Evolutionary conservation across 2,329 filamentous ascomycete species (phyloP).

Genomic region (Xylariales sp.): DNA sequence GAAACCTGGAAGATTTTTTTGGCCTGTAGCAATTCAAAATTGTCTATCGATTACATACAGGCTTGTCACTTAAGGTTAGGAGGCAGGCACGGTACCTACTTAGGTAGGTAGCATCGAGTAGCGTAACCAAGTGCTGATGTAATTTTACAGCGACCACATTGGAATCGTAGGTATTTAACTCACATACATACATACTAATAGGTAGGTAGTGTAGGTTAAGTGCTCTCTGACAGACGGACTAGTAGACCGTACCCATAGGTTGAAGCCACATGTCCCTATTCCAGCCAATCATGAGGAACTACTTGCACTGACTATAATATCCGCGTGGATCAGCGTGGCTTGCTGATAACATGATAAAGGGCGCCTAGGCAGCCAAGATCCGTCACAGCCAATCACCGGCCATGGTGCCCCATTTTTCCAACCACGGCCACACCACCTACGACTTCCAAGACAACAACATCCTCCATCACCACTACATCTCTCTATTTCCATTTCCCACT

Average conservation of each 20-base stretch:
- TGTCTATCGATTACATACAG: too few species aligned
- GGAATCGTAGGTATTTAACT: too few species aligned
- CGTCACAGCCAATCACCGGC: slow-evolving; percentile 24
- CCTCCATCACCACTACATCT: slow-evolving; percentile 40
- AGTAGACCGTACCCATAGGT: background rate
- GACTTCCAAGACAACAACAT: slow-evolving; percentile 43
- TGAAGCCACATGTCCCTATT: slow-evolving; percentile 25
- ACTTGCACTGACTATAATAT: slow-evolving; percentile 10
- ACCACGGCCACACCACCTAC: slow-evolving; percentile 39
- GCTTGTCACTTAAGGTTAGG: too few species aligned
- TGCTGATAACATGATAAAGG: slow-evolving; percentile 35
- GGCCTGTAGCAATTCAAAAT: too few species aligned
- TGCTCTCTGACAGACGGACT: too few species aligned
- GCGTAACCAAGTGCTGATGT: too few species aligned
- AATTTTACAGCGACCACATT: too few species aligned
- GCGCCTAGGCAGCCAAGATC: slow-evolving; percentile 35
- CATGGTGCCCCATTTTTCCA: slow-evolving; percentile 20
- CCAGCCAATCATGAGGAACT: slow-evolving; percentile 25
- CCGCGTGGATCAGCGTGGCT: slow-evolving; percentile 30
- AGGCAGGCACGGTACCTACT: too few species aligned
- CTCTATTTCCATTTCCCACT: slow-evolving; percentile 31
- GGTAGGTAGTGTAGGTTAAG: too few species aligned
- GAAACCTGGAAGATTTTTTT: background rate
- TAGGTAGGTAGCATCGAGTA: too few species aligned
- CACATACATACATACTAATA: too few species aligned